These are phyloP conservation scores for Dothiorella sarmentorum DNA, from an alignment of 2,329 filamentous ascomycete genomes.

Conservation along the genomic window DNA sequence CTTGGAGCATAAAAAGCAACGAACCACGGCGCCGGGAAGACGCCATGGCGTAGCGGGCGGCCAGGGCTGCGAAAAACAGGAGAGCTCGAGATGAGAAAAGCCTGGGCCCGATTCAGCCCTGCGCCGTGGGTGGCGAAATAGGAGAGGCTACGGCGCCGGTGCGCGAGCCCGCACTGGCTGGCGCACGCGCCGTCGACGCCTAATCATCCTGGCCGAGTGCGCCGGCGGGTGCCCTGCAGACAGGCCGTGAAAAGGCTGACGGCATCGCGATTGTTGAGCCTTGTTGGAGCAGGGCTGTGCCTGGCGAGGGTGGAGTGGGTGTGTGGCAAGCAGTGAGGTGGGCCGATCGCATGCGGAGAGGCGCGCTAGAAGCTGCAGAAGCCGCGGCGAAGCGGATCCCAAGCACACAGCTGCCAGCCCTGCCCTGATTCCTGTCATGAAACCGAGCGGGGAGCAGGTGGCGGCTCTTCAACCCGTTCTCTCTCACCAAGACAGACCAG, in stretches of 20 bases:
- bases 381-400: slow-evolving; percentile 4
- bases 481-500: neutral
- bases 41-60: slow-evolving; percentile 10
- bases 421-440: neutral
- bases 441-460: neutral
- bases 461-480: slow-evolving; percentile 6
- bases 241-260: neutral
- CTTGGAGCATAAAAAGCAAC: slow-evolving; percentile 15
- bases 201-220: neutral
- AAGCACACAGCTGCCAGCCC: neutral
- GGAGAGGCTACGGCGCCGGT: neutral
- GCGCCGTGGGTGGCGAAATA: slow-evolving; percentile 10
- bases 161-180: neutral
- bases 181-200: neutral
- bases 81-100: slow-evolving; percentile 13
- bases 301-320: neutral
- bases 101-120: slow-evolving; percentile 14
- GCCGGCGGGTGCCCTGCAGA: too few species aligned
- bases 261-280: too few species aligned
- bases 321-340: slow-evolving; percentile 6
- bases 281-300: neutral
- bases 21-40: slow-evolving; percentile 6
- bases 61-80: slow-evolving; percentile 13
- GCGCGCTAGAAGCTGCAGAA: slow-evolving; percentile 2
- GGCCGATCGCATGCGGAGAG: neutral